phyloP scores from a whole-genome alignment of 345 rosid species.

The Eucalyptus camaldulensis region DNA sequence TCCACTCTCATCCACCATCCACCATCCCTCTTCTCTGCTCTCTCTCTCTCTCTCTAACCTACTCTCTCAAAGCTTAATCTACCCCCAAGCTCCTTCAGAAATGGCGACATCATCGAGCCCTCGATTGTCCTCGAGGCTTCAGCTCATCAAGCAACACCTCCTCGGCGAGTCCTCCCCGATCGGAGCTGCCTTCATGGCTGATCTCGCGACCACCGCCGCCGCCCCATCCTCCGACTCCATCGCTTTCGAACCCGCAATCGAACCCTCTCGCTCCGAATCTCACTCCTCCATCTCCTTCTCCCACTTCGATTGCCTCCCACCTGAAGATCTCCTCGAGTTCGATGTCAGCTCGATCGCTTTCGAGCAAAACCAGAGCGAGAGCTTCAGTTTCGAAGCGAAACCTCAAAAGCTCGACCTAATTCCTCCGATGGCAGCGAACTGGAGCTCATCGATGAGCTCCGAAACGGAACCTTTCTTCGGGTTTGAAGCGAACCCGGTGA shows the following conservation, averaged over 20 bases:
- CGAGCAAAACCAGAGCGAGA: not conserved
- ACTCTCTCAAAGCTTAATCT: not conserved
- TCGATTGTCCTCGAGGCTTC: conserved; percentile 25
- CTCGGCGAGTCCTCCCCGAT: conserved; percentile 39
- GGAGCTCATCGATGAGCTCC: not conserved
- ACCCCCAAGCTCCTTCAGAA: not conserved
- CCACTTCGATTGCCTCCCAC: not conserved
- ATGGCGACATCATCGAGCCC: not conserved
- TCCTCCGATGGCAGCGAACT: not conserved
- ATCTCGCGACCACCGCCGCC: not conserved
- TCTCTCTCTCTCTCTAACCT: not conserved
- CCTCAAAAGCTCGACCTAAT: not conserved
- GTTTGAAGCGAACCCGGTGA: conserved; percentile 28
- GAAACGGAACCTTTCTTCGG: not conserved
- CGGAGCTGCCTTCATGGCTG: not conserved
- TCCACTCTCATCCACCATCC: not conserved
- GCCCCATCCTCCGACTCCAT: not conserved
- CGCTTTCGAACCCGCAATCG: not conserved
- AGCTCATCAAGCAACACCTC: conserved; percentile 36
- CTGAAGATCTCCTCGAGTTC: conserved; percentile 5
- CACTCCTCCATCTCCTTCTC: conserved; percentile 4
- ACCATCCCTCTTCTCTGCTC: not conserved
- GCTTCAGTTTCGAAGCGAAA: not conserved
- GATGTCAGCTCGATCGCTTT: not conserved
- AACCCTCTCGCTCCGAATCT: not conserved